phyloP scores from a whole-genome alignment of 176 grass and related monocot genomes.

The Poa pratensis region DNA sequence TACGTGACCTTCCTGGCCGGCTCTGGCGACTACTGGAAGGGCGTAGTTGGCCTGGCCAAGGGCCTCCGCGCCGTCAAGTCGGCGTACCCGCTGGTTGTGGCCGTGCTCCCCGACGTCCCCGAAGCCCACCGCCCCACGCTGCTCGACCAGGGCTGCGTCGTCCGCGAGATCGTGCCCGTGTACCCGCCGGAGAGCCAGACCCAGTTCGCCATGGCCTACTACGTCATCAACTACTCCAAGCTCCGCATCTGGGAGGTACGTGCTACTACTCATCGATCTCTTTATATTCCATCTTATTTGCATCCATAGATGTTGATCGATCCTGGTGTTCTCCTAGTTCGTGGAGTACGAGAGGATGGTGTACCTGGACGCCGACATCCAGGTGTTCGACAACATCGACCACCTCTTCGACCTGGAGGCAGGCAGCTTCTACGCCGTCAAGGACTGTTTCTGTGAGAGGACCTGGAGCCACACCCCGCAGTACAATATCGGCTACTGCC shows the following conservation, averaged over 20 bases:
- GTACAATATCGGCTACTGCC: conserved; percentile 76
- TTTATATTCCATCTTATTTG: too few species aligned
- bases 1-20: conserved; percentile 82
- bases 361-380: conserved; percentile 83
- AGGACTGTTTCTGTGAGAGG: conserved; percentile 96
- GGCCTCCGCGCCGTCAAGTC: conserved; percentile 60
- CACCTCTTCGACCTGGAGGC: conserved; percentile 60
- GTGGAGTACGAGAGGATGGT: conserved; percentile 82
- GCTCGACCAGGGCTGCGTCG: conserved; percentile 53
- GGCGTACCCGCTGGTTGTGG: conserved; percentile 74
- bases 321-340: conserved; percentile 35
- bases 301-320: not conserved
- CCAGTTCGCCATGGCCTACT: conserved; percentile 87
- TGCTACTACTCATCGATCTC: too few species aligned
- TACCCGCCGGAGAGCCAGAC: conserved; percentile 74
- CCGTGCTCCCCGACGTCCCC: conserved; percentile 72
- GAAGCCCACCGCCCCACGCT: conserved; percentile 51
- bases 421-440: conserved; percentile 64
- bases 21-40: conserved; percentile 86
- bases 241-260: conserved; percentile 89
- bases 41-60: conserved; percentile 76
- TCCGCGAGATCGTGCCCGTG: conserved; percentile 76
- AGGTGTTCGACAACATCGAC: conserved; percentile 75
- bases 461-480: conserved; percentile 84
- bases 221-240: conserved; percentile 98